Base-by-base conservation (phyloP, 2,329 filamentous ascomycete genomes). In the Botrytis byssoidea region DNA sequence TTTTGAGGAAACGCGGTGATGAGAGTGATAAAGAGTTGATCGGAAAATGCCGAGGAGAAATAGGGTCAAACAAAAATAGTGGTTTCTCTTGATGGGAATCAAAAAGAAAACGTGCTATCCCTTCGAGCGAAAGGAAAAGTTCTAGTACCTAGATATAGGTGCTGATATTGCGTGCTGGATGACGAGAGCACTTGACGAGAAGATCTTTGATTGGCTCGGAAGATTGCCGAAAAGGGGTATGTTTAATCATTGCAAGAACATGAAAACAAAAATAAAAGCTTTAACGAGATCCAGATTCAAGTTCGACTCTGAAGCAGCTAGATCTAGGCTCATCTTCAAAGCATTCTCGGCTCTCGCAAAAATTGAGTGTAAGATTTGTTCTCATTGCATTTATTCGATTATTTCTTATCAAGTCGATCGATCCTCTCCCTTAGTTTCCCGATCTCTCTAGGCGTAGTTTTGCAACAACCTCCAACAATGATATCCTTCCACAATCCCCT, bases 381-480 rank as follows among this genome's bases (percentile, higher is more conserved):
- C 18, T 32, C 37, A 69, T 32, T 57, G 14, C 29, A 7, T 57
- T 0, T 32, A 69, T 69, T 42, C 48, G n/a, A 29, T 57, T 57
- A 69, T 57, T 69, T n/a, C 37, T 6, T 44, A 57, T 25, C 51
- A 16, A 74, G n/a, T n/a, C 66, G 59, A 75, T 80, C 77, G 35
- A 80, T 77, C 40, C 77, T 78, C 65, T 64, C 75, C 63, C 79
- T 72, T 48, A 80, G 74, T 42, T 74, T 79, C 14, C 66, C 76
- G 65, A 80, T 81, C 70, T 80, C 77, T 16, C 75, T 72, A 3
- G 83, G 82, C 4, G 80, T 82, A 12, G 83, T 83, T 76, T 85
- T 85, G 78, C 84, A 86, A 75, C 84, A 86, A 20, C 84, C 84
- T 7, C 84, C 84, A 3, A 85, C 83, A 65, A 85, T 75, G 60